Percentiles rank a stretch among this genome's conserved stretches.
phyloP scores from a whole-genome alignment of 352 stramenopile species.

The Thraustochytrium aureum region DNA sequence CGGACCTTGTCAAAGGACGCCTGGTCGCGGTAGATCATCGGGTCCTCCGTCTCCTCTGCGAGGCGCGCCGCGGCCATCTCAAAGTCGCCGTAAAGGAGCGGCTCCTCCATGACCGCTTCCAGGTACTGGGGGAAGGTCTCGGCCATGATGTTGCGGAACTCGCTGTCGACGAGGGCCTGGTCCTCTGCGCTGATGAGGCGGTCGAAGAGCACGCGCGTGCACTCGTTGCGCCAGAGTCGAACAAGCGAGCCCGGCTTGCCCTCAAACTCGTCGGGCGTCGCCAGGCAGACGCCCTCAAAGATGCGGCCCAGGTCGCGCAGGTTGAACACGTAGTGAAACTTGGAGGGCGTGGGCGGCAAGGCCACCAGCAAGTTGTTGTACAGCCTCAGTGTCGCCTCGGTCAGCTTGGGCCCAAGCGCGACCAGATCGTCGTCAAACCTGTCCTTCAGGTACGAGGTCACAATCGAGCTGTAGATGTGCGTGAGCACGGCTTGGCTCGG shows the following conservation, averaged over 20 bases:
- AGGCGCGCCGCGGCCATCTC: slow-evolving; percentile 61
- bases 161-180: slow-evolving; percentile 70
- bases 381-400: slow-evolving; percentile 74
- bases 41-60: slow-evolving; percentile 69
- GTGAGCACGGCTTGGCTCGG: slow-evolving; percentile 82
- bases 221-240: slow-evolving; percentile 88
- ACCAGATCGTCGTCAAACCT: slow-evolving; percentile 78
- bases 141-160: slow-evolving; percentile 72
- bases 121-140: slow-evolving; percentile 67
- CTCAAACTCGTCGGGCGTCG: slow-evolving; percentile 76
- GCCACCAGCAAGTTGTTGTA: slow-evolving; percentile 86
- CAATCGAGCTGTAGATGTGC: slow-evolving; percentile 90
- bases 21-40: slow-evolving; percentile 89
- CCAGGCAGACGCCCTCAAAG: slow-evolving; percentile 90
- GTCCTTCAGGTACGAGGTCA: slow-evolving; percentile 78
- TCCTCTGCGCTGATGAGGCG: slow-evolving; percentile 81
- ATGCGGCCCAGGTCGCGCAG: slow-evolving; percentile 89
- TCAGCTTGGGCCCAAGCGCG: slow-evolving; percentile 73
- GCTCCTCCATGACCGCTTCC: slow-evolving; percentile 72
- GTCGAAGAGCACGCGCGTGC: slow-evolving; percentile 88
- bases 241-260: slow-evolving; percentile 59
- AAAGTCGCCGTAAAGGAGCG: slow-evolving; percentile 91
- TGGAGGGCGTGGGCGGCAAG: slow-evolving; percentile 85
- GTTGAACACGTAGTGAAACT: slow-evolving; percentile 97
- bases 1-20: slow-evolving; percentile 82